Evolutionary conservation across 306 rosid genomes (phyloP), one percentile per base, ranked within the genome.

Genomic region (Prunus mira): DNA sequence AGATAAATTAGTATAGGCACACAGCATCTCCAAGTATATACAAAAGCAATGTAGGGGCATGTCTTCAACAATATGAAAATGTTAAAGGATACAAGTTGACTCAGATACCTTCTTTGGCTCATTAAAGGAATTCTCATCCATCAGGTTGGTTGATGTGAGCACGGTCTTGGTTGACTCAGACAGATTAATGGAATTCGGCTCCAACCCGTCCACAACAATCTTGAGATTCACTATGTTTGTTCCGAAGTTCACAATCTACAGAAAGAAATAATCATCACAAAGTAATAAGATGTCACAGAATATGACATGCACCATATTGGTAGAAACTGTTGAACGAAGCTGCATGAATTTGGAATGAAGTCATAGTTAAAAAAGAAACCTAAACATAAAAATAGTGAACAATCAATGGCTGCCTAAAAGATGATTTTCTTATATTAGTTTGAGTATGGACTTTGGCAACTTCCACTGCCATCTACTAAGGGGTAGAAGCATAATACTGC

Each of bases 161-260:
- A 95, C 81, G 15, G 91, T 88, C 87, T 74, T 81, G 5, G 74
- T 81, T 41, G 92, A 83, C 41, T 93, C 91, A 15, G 92, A 84
- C 52, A 83, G 56, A 43, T 47, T 72, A 45, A 73, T 57, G 66
- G 84, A 72, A 77, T 85, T 86, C 11, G 78, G 79, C 71, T 82
- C 91, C 80, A 90, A 82, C 66, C 90, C 91, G 12, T 58, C 57
- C 17, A 90, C 52, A 24, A 78, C 72, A 56, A 95, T 82, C 72
- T 73, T 77, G 72, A 95, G 87, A 75, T 80, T 85, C 79, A 89
- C 97, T 1, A 69, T 14, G 78, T 61, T 64, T 80, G 79, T 58
- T 67, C 97, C 97, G 1, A 88, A 88, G 89, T 95, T 95, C 76
- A 95, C 98, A 77, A 87, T 77, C 98, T 95, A 88, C 80, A 81